These are phyloP conservation scores for Pyricularia grisea DNA, from an alignment of 2,329 filamentous ascomycete genomes.

Conservation along the genomic window DNA sequence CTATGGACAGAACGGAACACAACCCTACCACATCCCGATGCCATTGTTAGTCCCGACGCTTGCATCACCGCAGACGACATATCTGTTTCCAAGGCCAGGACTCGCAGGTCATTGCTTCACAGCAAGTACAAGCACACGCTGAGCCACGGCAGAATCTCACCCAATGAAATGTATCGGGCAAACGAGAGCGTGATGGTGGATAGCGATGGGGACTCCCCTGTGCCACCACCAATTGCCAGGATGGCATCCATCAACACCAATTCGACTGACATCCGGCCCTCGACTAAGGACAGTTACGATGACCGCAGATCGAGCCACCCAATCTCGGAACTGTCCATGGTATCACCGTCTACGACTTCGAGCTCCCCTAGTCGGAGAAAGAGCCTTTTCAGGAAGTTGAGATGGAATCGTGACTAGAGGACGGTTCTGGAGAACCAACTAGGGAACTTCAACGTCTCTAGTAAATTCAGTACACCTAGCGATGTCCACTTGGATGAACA, in stretches of 20 bases:
- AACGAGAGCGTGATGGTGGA: conserved; percentile 15
- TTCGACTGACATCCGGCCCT: conserved; percentile 10
- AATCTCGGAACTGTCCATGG: not conserved
- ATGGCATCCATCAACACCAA: conserved; percentile 12
- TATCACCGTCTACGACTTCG: not conserved
- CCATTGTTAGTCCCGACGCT: conserved; percentile 46
- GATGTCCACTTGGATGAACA: not conserved
- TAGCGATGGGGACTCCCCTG: conserved; percentile 9
- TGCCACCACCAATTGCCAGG: conserved; percentile 6
- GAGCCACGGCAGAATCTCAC: conserved; percentile 34
- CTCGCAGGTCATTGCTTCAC: conserved; percentile 35
- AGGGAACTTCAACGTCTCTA: not conserved
- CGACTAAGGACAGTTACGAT: conserved; percentile 27
- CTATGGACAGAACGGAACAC: conserved; percentile 40
- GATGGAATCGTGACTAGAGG: conserved; percentile 4
- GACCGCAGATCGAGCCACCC: conserved; percentile 12
- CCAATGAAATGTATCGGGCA: conserved; percentile 22
- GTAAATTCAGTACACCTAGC: not conserved
- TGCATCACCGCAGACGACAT: conserved; percentile 46
- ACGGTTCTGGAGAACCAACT: not conserved
- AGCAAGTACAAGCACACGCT: conserved; percentile 34
- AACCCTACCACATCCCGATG: conserved; percentile 52
- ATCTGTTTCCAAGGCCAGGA: conserved; percentile 30
- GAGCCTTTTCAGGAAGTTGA: conserved; percentile 10
- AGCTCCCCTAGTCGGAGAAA: conserved; percentile 4